Evolutionary conservation across 2,329 filamentous ascomycete species (phyloP), one percentile per base, ranked within the genome.

Genomic region (Colletotrichum caudatum): DNA sequence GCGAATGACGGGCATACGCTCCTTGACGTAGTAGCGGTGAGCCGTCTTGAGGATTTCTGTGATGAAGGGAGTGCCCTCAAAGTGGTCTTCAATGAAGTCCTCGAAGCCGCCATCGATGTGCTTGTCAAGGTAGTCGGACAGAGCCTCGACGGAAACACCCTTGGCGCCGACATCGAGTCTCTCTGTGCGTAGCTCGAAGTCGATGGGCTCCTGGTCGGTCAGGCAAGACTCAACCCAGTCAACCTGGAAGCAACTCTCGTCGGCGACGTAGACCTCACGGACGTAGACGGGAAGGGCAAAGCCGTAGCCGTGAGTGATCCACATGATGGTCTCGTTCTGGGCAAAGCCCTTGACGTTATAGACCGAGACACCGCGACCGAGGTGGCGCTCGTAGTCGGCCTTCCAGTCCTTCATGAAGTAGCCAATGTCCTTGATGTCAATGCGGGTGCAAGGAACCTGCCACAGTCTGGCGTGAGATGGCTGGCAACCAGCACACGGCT

Each of bases 351-450:
- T 97, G 84, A 98, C 96, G 79, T 98, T 98, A 82, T 93, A 95
- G 60, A 97, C 92, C 2, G 94, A 97, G 80, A 98, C 94, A 66
- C 93, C 94, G 69, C 93, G 90, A 74, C 90, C 93, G 76, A 96
- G 89, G 80, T 98, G 95, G 76, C 94, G 92, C 84, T 97, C 94
- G 78, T 96, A 97, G 81, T 98, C 95, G 56, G 94, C 95, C 84
- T 95, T 97, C 95, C 95, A 98, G 82, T 98, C 95, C 87, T 98
- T 98, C 93, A 98, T 96, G 86, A 98, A 98, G 83, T 97, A 97
- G 54, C 91, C 93, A 78, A 98, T 97, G 78, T 98, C 95, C 88
- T 97, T 98, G 87, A 98, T 98, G 82, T 98, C 95, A 78, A 98
- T 97, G 73, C 95, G 93, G 51, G 95, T 98, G 87, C 95, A 98